Percentiles rank a stretch among this genome's conserved stretches.
Conservation (phyloP, 129 eudicot genomes). For the Arctium minus region DNA sequence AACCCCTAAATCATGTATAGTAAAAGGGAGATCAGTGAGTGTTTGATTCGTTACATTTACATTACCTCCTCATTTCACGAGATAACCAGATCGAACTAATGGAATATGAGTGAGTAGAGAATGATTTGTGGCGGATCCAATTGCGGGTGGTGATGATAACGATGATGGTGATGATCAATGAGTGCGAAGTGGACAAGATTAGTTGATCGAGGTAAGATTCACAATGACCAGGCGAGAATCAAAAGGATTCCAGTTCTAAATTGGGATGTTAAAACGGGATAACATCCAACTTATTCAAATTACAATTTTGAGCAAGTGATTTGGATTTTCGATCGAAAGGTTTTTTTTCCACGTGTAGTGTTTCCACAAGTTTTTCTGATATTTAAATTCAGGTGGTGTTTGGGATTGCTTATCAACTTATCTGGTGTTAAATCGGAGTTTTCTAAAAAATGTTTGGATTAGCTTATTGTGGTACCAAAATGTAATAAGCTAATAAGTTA, state of each 20-base stretch:
- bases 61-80: constrained; percentile 39
- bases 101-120: neutral
- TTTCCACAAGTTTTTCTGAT: no score
- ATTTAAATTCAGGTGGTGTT: no score
- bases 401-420: no score
- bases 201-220: constrained; percentile 5
- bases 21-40: neutral
- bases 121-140: constrained; percentile 9
- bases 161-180: neutral
- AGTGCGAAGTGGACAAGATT: neutral
- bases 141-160: neutral
- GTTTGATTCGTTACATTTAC: neutral
- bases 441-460: no score
- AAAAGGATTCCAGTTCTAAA: neutral
- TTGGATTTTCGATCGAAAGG: no score
- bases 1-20: neutral
- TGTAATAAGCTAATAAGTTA: no score
- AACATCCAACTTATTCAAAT: no score
- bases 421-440: no score
- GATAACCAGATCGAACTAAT: neutral
- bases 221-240: neutral
- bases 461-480: no score
- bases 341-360: no score
- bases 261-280: neutral
- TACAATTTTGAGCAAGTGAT: neutral